Conservation (phyloP, 176 grass and related monocot species). For the Calamus simplicifolius region DNA sequence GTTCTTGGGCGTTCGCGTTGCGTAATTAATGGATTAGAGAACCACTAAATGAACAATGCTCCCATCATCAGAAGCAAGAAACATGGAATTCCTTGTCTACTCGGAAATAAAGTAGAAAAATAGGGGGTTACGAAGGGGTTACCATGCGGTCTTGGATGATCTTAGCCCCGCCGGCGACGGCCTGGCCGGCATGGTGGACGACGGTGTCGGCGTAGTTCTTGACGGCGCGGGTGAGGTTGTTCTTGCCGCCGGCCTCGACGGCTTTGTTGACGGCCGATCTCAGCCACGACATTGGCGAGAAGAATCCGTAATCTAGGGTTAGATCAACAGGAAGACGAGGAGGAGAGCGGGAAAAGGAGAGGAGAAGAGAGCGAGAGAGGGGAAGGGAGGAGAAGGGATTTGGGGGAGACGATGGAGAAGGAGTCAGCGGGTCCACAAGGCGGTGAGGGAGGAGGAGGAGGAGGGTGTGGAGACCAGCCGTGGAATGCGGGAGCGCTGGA, state of each 20-base stretch:
- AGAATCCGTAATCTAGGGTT: too few species aligned
- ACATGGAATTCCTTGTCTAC: too few species aligned
- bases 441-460: not conserved
- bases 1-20: too few species aligned
- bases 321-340: too few species aligned
- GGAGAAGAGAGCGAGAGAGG: too few species aligned
- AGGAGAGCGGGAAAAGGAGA: not conserved
- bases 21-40: too few species aligned
- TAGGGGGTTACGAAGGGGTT: not conserved
- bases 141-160: conserved; percentile 83
- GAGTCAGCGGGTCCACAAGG: not conserved
- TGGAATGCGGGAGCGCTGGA: not conserved
- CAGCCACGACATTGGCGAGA: conserved; percentile 79
- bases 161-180: conserved; percentile 78
- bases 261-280: conserved; percentile 80
- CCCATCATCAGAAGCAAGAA: too few species aligned
- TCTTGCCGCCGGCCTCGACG: conserved; percentile 73
- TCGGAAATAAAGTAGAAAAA: too few species aligned
- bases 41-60: too few species aligned
- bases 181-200: conserved; percentile 92
- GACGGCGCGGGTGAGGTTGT: conserved; percentile 73
- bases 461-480: not conserved
- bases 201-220: conserved; percentile 71
- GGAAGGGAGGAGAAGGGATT: not conserved
- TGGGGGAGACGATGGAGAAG: not conserved